Conservation (phyloP, 257 asterid species). For the Rhazya stricta region DNA sequence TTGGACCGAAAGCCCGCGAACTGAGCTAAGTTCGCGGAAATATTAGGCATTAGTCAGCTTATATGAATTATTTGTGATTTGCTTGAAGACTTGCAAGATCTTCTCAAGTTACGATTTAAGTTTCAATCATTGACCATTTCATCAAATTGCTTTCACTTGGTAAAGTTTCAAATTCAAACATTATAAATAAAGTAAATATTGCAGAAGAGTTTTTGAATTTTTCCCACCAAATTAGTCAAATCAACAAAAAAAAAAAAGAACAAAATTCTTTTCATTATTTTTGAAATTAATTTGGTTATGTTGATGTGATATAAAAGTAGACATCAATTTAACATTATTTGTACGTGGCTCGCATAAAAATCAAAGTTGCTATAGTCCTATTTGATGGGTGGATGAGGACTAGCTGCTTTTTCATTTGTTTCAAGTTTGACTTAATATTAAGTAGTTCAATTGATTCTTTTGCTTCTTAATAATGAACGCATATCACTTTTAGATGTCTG, state of each 20-base stretch:
- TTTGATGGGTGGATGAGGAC: neutral
- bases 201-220: too few species aligned
- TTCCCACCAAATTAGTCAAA: too few species aligned
- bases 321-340: neutral
- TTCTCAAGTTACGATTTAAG: neutral
- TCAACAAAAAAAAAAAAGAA: too few species aligned
- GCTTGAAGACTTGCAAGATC: conserved; percentile 34
- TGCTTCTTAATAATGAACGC: too few species aligned
- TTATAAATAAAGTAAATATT: too few species aligned
- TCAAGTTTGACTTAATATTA: neutral
- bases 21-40: conserved; percentile 6
- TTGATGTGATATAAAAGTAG: neutral
- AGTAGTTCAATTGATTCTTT: too few species aligned
- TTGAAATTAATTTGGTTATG: neutral
- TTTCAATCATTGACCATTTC: conserved; percentile 5
- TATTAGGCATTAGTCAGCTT: conserved; percentile 42
- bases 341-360: neutral
- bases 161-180: too few species aligned
- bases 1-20: conserved; percentile 28
- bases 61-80: conserved; percentile 25
- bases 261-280: neutral
- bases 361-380: neutral
- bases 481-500: too few species aligned
- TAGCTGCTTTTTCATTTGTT: neutral
- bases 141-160: neutral